Conservation (phyloP, 495 filamentous ascomycete species). For the Chaetomium cochliodes region DNA sequence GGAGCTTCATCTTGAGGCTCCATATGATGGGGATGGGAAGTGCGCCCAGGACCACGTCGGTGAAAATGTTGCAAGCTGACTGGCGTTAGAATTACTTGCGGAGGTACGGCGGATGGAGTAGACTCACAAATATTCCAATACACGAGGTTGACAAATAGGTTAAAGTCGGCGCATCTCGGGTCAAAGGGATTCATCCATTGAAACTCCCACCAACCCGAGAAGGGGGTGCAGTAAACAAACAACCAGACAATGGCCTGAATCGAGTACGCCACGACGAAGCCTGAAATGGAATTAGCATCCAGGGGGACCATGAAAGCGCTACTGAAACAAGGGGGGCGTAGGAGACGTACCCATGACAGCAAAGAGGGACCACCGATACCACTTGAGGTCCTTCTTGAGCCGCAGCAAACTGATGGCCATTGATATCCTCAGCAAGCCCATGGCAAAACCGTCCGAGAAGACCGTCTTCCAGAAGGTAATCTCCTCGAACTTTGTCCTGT, state of each 20-base stretch:
- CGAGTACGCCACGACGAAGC: conserved; percentile 33
- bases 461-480: conserved; percentile 40
- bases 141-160: conserved; percentile 8
- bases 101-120: not conserved
- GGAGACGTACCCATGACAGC: conserved; percentile 25
- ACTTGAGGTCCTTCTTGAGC: conserved; percentile 18
- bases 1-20: conserved; percentile 16
- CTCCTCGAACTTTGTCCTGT: conserved; percentile 36
- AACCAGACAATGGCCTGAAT: conserved; percentile 32
- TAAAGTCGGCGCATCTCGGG: conserved; percentile 7
- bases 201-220: conserved; percentile 16
- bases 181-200: conserved; percentile 16
- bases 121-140: conserved; percentile 17
- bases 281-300: conserved; percentile 18
- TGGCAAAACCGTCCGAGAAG: conserved; percentile 35
- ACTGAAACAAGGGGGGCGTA: conserved; percentile 12
- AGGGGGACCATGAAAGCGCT: not conserved
- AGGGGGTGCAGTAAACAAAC: conserved; percentile 36
- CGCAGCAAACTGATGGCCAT: conserved; percentile 34
- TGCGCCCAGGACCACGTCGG: conserved; percentile 12
- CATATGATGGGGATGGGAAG: conserved; percentile 19
- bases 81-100: not conserved
- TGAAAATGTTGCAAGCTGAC: conserved; percentile 16
- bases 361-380: conserved; percentile 26
- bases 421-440: conserved; percentile 44